Percentiles rank a stretch among this genome's conserved stretches.
These are phyloP conservation scores for Elsinoe fawcettii DNA, from an alignment of 2,329 filamentous ascomycete species.

Conservation along the genomic window DNA sequence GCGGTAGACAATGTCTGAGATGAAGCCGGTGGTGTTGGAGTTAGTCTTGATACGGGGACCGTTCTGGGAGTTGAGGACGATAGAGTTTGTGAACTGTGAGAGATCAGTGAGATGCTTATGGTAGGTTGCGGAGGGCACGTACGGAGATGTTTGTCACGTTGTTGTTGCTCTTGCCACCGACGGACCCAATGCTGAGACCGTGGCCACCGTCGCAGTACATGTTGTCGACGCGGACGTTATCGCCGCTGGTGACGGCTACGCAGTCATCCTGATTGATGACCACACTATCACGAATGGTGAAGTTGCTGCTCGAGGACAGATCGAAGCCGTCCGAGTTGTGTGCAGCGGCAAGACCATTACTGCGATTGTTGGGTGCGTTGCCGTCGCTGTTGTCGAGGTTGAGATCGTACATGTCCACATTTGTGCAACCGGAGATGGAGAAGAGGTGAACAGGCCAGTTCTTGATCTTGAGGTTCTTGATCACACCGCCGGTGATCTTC, in stretches of 20 bases:
- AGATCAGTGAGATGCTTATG: neutral
- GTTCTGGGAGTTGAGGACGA: slow-evolving; percentile 42
- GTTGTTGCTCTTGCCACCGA: slow-evolving; percentile 48
- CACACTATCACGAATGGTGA: slow-evolving; percentile 22
- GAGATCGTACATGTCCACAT: slow-evolving; percentile 51
- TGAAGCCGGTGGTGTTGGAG: slow-evolving; percentile 41
- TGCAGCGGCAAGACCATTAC: neutral
- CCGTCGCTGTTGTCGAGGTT: slow-evolving; percentile 39
- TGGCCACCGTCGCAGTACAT: slow-evolving; percentile 43
- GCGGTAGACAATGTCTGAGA: slow-evolving; percentile 46
- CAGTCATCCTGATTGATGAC: slow-evolving; percentile 28
- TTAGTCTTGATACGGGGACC: slow-evolving; percentile 49
- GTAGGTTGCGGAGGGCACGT: neutral
- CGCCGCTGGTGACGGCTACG: slow-evolving; percentile 30
- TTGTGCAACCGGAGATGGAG: slow-evolving; percentile 40
- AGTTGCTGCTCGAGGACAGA: slow-evolving; percentile 20
- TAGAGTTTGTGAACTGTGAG: slow-evolving; percentile 35
- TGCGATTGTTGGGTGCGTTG: neutral
- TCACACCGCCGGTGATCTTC: slow-evolving; percentile 41
- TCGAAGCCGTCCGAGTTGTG: slow-evolving; percentile 29
- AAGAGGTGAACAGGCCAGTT: slow-evolving; percentile 51
- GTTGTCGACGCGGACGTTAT: slow-evolving; percentile 36
- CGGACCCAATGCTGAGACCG: slow-evolving; percentile 49
- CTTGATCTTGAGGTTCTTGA: slow-evolving; percentile 44
- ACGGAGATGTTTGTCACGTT: slow-evolving; percentile 40